phyloP scores from a whole-genome alignment of 75 land plant species.

The Isoetes taiwanensis region DNA sequence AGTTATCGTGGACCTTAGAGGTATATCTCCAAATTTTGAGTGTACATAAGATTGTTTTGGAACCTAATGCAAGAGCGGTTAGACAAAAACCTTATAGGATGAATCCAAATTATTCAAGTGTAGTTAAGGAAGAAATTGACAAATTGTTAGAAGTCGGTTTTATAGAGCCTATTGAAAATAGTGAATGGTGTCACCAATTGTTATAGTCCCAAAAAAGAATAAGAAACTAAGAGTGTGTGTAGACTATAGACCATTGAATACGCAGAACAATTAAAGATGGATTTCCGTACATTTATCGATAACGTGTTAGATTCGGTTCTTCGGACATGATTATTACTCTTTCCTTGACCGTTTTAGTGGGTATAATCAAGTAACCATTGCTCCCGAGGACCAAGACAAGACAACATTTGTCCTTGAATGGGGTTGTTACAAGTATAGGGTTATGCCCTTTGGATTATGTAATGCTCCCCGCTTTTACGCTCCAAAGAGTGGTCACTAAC shows the following conservation, averaged over 20 bases:
- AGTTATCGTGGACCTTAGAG: too few species aligned
- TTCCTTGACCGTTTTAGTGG: conserved; percentile 5
- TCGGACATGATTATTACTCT: conserved; percentile 3
- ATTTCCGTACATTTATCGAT: neutral
- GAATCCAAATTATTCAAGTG: too few species aligned
- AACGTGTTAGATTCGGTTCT: neutral
- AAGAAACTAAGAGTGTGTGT: neutral
- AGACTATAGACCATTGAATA: neutral
- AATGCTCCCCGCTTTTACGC: neutral
- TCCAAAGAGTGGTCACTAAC: too few species aligned
- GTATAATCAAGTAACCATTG: neutral
- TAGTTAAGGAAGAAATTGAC: too few species aligned
- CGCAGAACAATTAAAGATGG: neutral
- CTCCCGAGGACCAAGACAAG: neutral
- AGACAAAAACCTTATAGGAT: too few species aligned
- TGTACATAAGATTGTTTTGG: too few species aligned
- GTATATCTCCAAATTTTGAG: too few species aligned
- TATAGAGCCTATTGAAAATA: too few species aligned
- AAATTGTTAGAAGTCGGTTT: too few species aligned
- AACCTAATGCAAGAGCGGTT: too few species aligned
- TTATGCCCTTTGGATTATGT: conserved; percentile 5
- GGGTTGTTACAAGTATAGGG: neutral
- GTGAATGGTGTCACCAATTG: conserved; percentile 14
- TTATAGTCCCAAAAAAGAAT: conserved; percentile 10
- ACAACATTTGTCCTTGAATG: neutral